A percentile compares a stretch with the other conserved stretches of the same genome.
These are phyloP conservation scores for Aureobasidium lini DNA, from an alignment of 2,329 filamentous ascomycete genomes.

Conservation along the genomic window DNA sequence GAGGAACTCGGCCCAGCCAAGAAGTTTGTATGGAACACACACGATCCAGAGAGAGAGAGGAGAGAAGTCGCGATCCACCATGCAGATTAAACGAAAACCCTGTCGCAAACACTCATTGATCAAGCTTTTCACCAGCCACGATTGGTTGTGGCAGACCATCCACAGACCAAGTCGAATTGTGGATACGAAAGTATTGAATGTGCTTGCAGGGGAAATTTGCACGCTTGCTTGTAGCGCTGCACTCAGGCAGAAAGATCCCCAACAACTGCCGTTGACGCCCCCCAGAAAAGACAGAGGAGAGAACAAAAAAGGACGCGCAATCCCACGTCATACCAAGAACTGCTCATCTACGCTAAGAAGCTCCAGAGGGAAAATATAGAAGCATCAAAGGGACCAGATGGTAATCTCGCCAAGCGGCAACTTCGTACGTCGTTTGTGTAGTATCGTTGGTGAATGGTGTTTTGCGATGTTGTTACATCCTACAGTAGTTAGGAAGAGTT, in stretches of 20 bases:
- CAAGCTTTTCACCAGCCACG: background rate
- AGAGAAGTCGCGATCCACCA: background rate
- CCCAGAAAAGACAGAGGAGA: background rate
- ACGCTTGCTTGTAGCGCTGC: too few relatives aligned
- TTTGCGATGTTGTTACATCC: too few relatives aligned
- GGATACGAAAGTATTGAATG: background rate
- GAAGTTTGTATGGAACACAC: background rate
- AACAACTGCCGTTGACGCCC: too few relatives aligned
- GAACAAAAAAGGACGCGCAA: background rate
- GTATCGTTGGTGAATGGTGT: background rate
- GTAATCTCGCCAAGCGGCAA: background rate
- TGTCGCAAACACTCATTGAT: background rate
- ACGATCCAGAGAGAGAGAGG: background rate
- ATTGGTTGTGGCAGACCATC: background rate
- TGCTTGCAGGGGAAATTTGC: too few relatives aligned
- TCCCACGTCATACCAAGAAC: background rate
- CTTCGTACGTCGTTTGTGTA: background rate
- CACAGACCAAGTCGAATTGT: background rate
- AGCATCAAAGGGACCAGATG: background rate
- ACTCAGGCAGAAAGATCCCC: too few relatives aligned
- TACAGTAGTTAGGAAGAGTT: background rate
- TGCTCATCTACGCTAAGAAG: background rate
- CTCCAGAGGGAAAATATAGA: background rate
- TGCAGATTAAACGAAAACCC: background rate
- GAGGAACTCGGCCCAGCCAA: too few relatives aligned